Evolutionary conservation across 1,139 yeast genomes (phyloP).

Genomic region (Debaryomyces udenii): DNA sequence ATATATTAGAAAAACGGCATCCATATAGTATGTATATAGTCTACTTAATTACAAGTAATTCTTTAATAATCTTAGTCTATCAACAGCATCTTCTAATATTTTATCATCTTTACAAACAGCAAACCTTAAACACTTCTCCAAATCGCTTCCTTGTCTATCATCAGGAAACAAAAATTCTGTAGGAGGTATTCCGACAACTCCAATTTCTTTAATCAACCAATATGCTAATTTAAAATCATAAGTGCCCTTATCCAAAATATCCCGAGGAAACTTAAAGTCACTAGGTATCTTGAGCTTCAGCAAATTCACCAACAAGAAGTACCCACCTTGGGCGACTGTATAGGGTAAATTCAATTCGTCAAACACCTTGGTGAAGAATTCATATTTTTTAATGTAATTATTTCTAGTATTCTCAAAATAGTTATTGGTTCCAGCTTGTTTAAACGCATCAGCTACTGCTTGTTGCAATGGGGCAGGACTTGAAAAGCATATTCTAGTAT

Average conservation of each 20-base stretch:
- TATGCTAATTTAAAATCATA: constrained; percentile 86
- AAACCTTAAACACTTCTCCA: constrained; percentile 85
- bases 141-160: constrained; percentile 68
- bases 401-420: constrained; percentile 73
- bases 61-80: constrained; percentile 69
- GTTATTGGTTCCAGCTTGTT: constrained; percentile 57
- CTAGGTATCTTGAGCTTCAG: constrained; percentile 77
- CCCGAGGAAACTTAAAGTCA: constrained; percentile 71
- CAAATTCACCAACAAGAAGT: constrained; percentile 86
- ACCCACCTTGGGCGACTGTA: constrained; percentile 90
- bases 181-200: constrained; percentile 96
- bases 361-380: constrained; percentile 71
- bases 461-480: constrained; percentile 94
- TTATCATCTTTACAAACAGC: constrained; percentile 94
- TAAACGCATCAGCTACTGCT: constrained; percentile 80
- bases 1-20: constrained; percentile 18
- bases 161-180: constrained; percentile 75
- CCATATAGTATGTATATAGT: constrained; percentile 9
- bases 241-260: constrained; percentile 63
- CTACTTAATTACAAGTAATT: constrained; percentile 47
- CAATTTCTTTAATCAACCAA: constrained; percentile 90
- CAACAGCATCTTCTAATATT: constrained; percentile 78
- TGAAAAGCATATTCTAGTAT: constrained; percentile 87
- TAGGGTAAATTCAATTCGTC: constrained; percentile 88
- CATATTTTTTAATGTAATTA: constrained; percentile 69